Conservation (phyloP, 2,329 filamentous ascomycete genomes). For the Epichloe sp. region DNA sequence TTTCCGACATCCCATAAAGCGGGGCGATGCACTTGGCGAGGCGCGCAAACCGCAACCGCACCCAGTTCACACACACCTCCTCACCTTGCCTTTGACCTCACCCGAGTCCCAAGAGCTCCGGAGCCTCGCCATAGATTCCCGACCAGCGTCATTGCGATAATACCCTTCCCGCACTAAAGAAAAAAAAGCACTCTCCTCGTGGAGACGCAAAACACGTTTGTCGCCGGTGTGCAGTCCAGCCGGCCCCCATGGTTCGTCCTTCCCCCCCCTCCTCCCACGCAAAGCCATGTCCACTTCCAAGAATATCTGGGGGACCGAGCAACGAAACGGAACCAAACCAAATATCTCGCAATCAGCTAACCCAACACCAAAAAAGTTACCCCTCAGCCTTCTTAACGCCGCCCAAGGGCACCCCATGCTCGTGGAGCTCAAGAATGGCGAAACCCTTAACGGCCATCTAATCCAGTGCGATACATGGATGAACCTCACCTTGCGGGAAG, state of each 20-base stretch:
- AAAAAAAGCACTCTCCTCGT: neutral
- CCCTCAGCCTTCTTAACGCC: constrained; percentile 77
- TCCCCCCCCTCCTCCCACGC: no score
- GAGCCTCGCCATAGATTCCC: neutral
- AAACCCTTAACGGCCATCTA: constrained; percentile 91
- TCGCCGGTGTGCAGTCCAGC: neutral
- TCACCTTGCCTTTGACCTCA: neutral
- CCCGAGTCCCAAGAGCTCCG: neutral
- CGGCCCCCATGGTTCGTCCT: neutral
- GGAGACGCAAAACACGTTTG: neutral
- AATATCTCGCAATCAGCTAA: neutral
- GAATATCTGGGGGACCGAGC: neutral
- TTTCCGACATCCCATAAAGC: constrained; percentile 6
- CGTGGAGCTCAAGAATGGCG: constrained; percentile 92
- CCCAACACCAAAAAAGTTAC: constrained; percentile 33
- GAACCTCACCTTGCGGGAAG: constrained; percentile 95
- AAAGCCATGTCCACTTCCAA: no score
- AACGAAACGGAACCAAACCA: neutral
- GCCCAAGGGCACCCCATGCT: constrained; percentile 97
- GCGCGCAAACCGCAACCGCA: constrained; percentile 2
- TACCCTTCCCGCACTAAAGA: neutral
- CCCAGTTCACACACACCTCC: neutral
- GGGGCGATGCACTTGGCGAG: constrained; percentile 18
- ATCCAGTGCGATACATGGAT: constrained; percentile 99
- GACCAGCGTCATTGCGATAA: neutral